Evolutionary conservation across 2,329 filamentous ascomycete genomes (phyloP).

Genomic region (Trichophyton mentagrophytes): DNA sequence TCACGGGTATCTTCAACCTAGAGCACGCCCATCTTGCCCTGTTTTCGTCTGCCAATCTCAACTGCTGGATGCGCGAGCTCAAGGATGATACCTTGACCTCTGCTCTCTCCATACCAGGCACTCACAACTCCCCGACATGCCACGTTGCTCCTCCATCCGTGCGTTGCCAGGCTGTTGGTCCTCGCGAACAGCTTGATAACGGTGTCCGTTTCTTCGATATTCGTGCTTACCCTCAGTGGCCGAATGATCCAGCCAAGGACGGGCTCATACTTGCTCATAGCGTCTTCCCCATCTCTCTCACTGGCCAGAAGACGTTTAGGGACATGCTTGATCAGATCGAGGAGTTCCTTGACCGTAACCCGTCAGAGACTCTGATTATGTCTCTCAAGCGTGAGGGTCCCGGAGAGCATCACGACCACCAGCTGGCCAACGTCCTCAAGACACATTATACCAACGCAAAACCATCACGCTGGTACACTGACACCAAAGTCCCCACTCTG

Average conservation of each 20-base stretch:
- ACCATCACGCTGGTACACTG: conserved; percentile 60
- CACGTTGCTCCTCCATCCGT: conserved; percentile 80
- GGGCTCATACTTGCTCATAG: conserved; percentile 74
- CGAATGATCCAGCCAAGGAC: conserved; percentile 47
- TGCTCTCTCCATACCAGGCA: conserved; percentile 79
- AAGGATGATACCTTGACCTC: conserved; percentile 60
- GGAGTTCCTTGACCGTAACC: conserved; percentile 62
- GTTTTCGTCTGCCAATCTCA: conserved; percentile 56
- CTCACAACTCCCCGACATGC: conserved; percentile 84
- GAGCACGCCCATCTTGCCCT: conserved; percentile 45
- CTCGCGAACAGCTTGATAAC: conserved; percentile 68
- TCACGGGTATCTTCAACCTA: conserved; percentile 55
- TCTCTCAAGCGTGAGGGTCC: conserved; percentile 85
- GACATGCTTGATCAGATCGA: conserved; percentile 59
- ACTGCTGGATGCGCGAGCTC: conserved; percentile 70
- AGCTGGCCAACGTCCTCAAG: conserved; percentile 61
- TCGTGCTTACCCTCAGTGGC: conserved; percentile 55
- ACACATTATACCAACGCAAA: conserved; percentile 43
- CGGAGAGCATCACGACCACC: conserved; percentile 64
- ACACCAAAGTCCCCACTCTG: conserved; percentile 62
- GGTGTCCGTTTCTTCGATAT: conserved; percentile 93
- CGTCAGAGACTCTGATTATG: conserved; percentile 70
- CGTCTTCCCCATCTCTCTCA: conserved; percentile 76
- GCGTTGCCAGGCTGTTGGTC: conserved; percentile 72
- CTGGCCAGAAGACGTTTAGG: conserved; percentile 65